Percentiles rank a stretch among this genome's conserved stretches.
phyloP scores from a whole-genome alignment of 176 grass and related monocot species.

The Triticum aestivum region DNA sequence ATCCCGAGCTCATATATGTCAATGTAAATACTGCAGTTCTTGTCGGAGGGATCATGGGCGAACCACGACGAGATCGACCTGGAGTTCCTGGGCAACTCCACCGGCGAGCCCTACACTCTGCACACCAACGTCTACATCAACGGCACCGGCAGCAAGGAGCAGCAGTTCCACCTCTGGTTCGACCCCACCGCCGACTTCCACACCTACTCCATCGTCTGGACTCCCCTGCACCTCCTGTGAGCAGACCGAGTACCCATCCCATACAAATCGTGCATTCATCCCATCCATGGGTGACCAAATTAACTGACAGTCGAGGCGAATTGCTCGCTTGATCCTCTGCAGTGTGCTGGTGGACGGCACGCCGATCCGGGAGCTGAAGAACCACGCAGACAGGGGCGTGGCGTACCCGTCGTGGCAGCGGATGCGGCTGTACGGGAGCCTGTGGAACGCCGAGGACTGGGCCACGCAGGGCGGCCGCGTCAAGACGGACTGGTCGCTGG shows the following conservation, averaged over 20 bases:
- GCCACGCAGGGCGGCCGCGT: constrained; percentile 63
- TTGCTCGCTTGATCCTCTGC: not conserved
- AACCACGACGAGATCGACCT: constrained; percentile 88
- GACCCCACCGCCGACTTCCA: constrained; percentile 78
- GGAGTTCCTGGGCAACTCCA: constrained; percentile 81
- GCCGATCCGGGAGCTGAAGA: constrained; percentile 46
- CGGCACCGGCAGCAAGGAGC: constrained; percentile 63
- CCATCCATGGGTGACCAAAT: not conserved
- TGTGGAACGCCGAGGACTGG: constrained; percentile 72
- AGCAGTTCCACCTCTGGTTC: constrained; percentile 90
- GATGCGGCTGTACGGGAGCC: constrained; percentile 53
- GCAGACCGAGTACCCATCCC: not conserved
- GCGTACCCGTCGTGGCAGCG: constrained; percentile 47
- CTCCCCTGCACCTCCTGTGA: constrained; percentile 61
- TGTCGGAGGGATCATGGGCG: constrained; percentile 53
- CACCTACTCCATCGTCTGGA: constrained; percentile 85
- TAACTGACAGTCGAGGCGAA: not conserved
- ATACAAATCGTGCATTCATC: not conserved
- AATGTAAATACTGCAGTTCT: constrained; percentile 30
- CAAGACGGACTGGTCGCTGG: constrained; percentile 51
- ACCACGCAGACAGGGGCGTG: constrained; percentile 36
- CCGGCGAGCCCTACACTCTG: constrained; percentile 64
- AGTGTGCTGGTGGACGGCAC: constrained; percentile 51
- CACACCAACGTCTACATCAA: constrained; percentile 74
- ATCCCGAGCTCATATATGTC: not conserved